A percentile compares a stretch with the other conserved stretches of the same genome.
Conservation (phyloP, 2,329 filamentous ascomycete species). For the Pseudogymnoascus sp. region DNA sequence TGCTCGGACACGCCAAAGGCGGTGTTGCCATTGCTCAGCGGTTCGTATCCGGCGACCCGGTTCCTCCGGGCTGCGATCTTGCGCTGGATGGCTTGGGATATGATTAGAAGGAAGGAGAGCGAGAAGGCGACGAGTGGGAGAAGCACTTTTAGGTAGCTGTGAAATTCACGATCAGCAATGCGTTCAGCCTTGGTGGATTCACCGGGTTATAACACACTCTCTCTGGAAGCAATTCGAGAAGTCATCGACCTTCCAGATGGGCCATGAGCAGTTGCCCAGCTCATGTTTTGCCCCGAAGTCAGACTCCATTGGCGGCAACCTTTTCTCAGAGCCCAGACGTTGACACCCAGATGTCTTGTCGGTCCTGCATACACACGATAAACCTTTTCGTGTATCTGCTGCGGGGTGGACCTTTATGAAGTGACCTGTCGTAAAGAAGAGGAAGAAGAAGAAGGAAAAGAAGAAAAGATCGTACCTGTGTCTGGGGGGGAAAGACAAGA, state of each 20-base stretch:
- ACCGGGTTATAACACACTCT: conserved; percentile 47
- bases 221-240: conserved; percentile 55
- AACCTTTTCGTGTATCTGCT: not conserved
- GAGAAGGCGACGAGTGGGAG: conserved; percentile 66
- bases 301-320: not conserved
- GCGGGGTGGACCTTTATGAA: not conserved
- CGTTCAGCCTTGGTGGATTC: not conserved
- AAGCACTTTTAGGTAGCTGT: conserved; percentile 70
- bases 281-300: not conserved
- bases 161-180: conserved; percentile 17
- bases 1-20: conserved; percentile 30
- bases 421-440: not conserved
- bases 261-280: conserved; percentile 26
- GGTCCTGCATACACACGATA: conserved; percentile 6
- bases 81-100: conserved; percentile 48
- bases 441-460: not conserved
- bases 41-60: conserved; percentile 46
- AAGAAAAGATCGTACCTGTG: not conserved
- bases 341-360: not conserved
- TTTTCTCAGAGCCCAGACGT: not conserved
- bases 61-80: conserved; percentile 43
- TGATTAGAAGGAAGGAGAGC: conserved; percentile 61
- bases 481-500: not conserved
- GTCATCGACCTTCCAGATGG: conserved; percentile 54
- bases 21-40: conserved; percentile 39